Evolutionary conservation across 257 asterid species (phyloP).

Genomic region (Solanum piurae): DNA sequence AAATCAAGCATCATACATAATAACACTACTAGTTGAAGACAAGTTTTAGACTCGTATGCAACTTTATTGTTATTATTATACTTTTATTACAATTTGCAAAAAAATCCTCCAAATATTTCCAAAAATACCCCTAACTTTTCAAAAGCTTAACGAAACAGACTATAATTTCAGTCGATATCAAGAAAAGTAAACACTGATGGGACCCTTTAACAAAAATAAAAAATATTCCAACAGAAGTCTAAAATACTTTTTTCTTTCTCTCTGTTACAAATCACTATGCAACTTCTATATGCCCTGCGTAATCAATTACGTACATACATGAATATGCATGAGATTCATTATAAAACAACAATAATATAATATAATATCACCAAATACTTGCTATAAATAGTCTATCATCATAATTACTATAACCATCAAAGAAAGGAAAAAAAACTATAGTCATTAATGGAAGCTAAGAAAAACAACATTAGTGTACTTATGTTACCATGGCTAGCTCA

Average conservation of each 20-base stretch:
- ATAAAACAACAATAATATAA: too few relatives aligned
- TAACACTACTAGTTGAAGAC: neutral
- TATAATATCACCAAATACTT: neutral
- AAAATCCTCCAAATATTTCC: too few relatives aligned
- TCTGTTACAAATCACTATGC: neutral
- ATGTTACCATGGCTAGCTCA: conserved; percentile 6
- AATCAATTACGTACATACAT: neutral
- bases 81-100: neutral
- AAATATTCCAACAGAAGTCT: neutral
- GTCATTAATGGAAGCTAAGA: conserved; percentile 1
- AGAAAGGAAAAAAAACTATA: neutral
- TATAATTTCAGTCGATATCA: neutral
- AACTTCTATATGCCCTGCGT: neutral
- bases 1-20: too few relatives aligned
- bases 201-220: neutral
- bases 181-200: neutral
- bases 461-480: neutral
- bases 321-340: neutral
- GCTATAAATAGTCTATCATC: neutral
- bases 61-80: neutral
- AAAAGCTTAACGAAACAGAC: neutral
- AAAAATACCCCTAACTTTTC: too few relatives aligned
- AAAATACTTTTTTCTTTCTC: too few relatives aligned
- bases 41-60: too few relatives aligned
- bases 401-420: neutral